Conservation (phyloP, 1,284 basidiomycete genomes). For the Somion occarium region DNA sequence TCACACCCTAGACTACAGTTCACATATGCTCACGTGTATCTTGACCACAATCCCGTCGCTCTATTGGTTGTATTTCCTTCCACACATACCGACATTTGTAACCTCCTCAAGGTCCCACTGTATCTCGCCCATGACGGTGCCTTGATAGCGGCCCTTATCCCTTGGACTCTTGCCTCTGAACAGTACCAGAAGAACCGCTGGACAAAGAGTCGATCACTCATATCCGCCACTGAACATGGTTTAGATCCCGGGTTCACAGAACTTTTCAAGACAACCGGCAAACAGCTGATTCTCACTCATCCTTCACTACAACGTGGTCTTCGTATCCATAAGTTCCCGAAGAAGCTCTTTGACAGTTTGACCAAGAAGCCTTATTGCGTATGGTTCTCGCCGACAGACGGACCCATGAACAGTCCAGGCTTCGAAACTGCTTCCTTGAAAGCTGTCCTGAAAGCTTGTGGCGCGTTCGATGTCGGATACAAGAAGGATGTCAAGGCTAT, state of each 20-base stretch:
- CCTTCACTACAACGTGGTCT: slow-evolving; percentile 37
- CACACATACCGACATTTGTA: slow-evolving; percentile 19
- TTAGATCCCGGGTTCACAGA: slow-evolving; percentile 6
- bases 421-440: slow-evolving; percentile 44
- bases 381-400: slow-evolving; percentile 31
- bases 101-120: slow-evolving; percentile 23
- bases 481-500: slow-evolving; percentile 42
- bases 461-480: slow-evolving; percentile 32
- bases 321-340: slow-evolving; percentile 42
- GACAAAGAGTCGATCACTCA: slow-evolving; percentile 9
- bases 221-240: slow-evolving; percentile 2
- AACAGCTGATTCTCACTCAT: slow-evolving; percentile 2
- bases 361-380: slow-evolving; percentile 32
- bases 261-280: neutral
- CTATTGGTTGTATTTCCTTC: slow-evolving; percentile 37
- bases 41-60: slow-evolving; percentile 39
- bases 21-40: slow-evolving; percentile 40
- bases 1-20: slow-evolving; percentile 33
- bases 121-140: slow-evolving; percentile 19
- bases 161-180: slow-evolving; percentile 35
- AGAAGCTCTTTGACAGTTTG: slow-evolving; percentile 38
- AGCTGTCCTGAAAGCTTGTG: slow-evolving; percentile 39
- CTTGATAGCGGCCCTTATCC: slow-evolving; percentile 42
- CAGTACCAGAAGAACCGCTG: slow-evolving; percentile 19
- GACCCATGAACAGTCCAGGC: slow-evolving; percentile 16